These are phyloP conservation scores for Thalassiosira allenii DNA, from an alignment of 352 stramenopile genomes.

Conservation along the genomic window DNA sequence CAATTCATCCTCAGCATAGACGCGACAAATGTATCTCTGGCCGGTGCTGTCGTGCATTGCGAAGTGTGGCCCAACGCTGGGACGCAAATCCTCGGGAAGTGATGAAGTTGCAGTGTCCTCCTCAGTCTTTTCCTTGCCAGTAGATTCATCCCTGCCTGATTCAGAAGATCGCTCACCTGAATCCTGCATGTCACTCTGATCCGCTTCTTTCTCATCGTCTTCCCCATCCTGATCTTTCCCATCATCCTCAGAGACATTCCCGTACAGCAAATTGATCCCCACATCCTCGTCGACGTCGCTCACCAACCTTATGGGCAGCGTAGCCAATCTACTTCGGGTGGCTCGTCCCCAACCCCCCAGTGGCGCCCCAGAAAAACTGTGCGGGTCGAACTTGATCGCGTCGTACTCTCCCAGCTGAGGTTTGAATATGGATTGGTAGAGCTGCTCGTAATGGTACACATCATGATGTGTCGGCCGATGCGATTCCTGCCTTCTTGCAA, in stretches of 20 bases:
- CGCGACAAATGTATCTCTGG: constrained; percentile 65
- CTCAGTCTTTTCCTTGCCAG: not conserved
- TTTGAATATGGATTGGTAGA: constrained; percentile 16
- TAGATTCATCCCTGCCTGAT: not conserved
- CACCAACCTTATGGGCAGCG: constrained; percentile 72
- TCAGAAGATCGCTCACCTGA: too few relatives aligned
- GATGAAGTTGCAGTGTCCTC: not conserved
- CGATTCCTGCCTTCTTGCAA: too few relatives aligned
- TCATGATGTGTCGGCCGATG: too few relatives aligned
- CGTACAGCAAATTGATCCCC: constrained; percentile 27
- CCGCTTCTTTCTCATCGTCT: not conserved
- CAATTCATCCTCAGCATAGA: constrained; percentile 80
- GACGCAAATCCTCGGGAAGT: not conserved
- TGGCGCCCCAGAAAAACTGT: constrained; percentile 68
- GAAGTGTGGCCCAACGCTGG: constrained; percentile 49
- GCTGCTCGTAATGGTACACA: not conserved
- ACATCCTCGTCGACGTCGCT: constrained; percentile 18
- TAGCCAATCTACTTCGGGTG: constrained; percentile 69
- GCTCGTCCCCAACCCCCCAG: constrained; percentile 77
- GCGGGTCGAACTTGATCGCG: constrained; percentile 47
- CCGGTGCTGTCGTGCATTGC: constrained; percentile 66
- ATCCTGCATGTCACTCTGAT: not conserved
- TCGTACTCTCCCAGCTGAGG: constrained; percentile 53
- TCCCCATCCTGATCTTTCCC: not conserved
- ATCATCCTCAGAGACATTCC: not conserved